phyloP scores from a whole-genome alignment of 441 rosid genomes.

The Croton laevigatus region DNA sequence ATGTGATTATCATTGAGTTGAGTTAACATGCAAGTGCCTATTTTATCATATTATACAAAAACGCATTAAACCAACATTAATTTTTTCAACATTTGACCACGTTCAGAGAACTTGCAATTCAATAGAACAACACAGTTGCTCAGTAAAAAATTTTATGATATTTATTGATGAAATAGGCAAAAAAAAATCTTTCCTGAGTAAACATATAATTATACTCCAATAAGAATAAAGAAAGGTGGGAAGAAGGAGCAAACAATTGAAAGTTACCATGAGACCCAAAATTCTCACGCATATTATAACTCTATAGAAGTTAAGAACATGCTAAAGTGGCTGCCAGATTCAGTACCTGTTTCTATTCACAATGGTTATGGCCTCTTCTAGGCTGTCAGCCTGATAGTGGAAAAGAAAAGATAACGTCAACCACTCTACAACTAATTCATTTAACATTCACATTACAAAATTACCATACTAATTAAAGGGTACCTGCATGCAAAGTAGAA shows the following conservation, averaged over 20 bases:
- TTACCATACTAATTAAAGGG: constrained; percentile 9
- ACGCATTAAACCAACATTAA: neutral
- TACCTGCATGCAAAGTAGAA: constrained; percentile 51
- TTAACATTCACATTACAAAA: neutral
- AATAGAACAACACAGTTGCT: neutral
- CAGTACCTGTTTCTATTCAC: constrained; percentile 44
- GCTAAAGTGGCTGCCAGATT: constrained; percentile 9
- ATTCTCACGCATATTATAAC: constrained; percentile 6
- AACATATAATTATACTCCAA: neutral
- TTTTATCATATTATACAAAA: neutral
- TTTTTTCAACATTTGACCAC: constrained; percentile 1
- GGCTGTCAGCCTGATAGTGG: constrained; percentile 37
- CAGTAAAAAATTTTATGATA: neutral
- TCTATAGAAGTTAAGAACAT: constrained; percentile 4
- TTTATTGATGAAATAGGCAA: neutral
- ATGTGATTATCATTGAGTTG: neutral
- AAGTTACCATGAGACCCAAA: constrained; percentile 6
- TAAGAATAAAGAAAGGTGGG: neutral
- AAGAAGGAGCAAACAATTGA: neutral
- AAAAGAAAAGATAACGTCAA: constrained; percentile 17
- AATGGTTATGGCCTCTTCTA: constrained; percentile 45
- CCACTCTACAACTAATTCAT: constrained; percentile 14
- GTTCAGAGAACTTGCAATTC: neutral
- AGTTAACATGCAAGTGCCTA: neutral
- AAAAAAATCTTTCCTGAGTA: neutral